phyloP scores from a whole-genome alignment of 1,284 basidiomycete species.

The Heterobasidion occidentale region DNA sequence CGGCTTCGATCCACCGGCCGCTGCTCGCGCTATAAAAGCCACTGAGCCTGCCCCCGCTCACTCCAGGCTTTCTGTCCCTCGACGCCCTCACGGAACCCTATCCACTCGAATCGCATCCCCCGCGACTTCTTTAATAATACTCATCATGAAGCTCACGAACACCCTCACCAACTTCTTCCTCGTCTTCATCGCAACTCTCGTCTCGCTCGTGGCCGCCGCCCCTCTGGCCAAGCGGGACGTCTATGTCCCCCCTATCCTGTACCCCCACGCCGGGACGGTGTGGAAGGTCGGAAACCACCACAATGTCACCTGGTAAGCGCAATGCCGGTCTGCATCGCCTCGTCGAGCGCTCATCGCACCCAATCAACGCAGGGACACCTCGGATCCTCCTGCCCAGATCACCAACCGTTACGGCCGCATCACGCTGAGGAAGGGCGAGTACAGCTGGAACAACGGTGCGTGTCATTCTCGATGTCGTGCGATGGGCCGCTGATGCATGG shows the following conservation, averaged over 20 bases:
- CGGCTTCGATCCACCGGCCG: no score
- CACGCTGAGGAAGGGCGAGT: slow-evolving; percentile 13
- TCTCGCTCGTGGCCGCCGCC: slow-evolving; percentile 8
- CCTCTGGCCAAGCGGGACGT: slow-evolving; percentile 15
- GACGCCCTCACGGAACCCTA: no score
- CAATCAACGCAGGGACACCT: slow-evolving; percentile 9
- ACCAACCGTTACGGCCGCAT: slow-evolving; percentile 16
- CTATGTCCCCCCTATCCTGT: slow-evolving; percentile 16
- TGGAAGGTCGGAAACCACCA: slow-evolving; percentile 19
- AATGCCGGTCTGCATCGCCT: background rate
- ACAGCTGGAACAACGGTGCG: slow-evolving; percentile 4
- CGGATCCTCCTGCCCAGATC: slow-evolving; percentile 15
- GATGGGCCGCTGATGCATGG: no score
- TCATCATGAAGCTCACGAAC: slow-evolving; percentile 9
- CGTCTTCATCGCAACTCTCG: background rate
- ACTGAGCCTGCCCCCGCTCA: no score
- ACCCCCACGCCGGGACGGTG: slow-evolving; percentile 15
- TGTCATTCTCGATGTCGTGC: background rate
- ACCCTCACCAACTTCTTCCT: slow-evolving; percentile 8
- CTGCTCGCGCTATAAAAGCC: no score
- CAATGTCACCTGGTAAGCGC: slow-evolving; percentile 20
- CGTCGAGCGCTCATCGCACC: no score
- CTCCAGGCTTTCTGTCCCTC: no score
- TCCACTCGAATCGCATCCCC: no score
- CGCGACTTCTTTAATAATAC: no score